Base-by-base conservation (phyloP, 805 yeast species). In the Clavispora santaluciae region DNA sequence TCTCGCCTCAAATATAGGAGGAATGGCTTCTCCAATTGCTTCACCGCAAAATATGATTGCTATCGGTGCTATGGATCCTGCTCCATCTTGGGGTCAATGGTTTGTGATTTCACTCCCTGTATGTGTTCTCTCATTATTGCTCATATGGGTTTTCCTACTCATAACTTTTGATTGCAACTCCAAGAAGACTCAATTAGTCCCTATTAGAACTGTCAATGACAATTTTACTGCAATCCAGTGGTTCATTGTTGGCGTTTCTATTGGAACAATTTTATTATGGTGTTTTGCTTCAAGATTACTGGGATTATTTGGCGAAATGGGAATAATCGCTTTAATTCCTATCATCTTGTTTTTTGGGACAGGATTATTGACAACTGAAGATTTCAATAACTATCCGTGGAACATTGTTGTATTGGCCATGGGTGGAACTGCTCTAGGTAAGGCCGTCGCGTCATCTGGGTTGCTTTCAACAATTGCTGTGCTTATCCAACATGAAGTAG, bases 31-130 rank as follows among this genome's bases (percentile, higher is more conserved):
- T 10, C 80, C 80, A 6, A 75, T 75, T 48, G 69, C 79, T 1
- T 72, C 77, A 9, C 80, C 80, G 2, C 80, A 75, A 50, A 75
- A 75, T 41, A 73, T 75, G 63, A 66, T 75, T 42, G 79, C 79
- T 15, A 72, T 75, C 42, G 77, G 75, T 24, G 68, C 76, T 17
- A 68, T 75, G 70, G 60, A 56, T 20, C 80, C 80, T 1, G 71
- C 63, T 35, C 80, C 80, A 6, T 63, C 72, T 3, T 75, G 80
- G 80, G 79, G 78, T 16, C 68, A 75, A 48, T 75, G 80, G 80
- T 75, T 75, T 53, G 73, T 70, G 6, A 63, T 75, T 44, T 70
- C 78, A 2, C 56, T 73, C 28, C 80, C 80, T 3, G 66, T 72
- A 4, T 66, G 73, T 45, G 44, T 70, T 1, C 43, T 73, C 16